A percentile compares a stretch with the other conserved stretches of the same genome.
Conservation (phyloP, 805 yeast species). For the Zygoascus ofunaensis region DNA sequence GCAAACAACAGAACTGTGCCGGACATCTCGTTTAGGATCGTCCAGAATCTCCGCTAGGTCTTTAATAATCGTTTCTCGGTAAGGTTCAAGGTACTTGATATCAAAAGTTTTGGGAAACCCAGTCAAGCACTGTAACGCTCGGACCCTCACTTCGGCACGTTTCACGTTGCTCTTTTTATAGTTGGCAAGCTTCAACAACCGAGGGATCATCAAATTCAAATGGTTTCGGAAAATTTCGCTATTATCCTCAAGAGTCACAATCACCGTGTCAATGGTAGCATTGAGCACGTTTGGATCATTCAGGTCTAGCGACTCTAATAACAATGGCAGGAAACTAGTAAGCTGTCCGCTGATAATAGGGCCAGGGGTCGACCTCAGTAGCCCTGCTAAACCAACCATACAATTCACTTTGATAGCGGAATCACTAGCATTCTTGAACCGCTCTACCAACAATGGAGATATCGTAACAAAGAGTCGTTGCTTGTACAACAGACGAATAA, state of each 20-base stretch:
- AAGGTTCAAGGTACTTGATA: slow-evolving; percentile 40
- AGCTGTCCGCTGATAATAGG: slow-evolving; percentile 59
- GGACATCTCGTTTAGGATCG: slow-evolving; percentile 63
- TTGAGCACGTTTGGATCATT: slow-evolving; percentile 40
- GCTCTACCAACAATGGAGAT: slow-evolving; percentile 46
- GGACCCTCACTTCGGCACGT: slow-evolving; percentile 40
- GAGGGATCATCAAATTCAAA: slow-evolving; percentile 48
- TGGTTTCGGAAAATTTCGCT: slow-evolving; percentile 45
- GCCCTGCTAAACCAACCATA: slow-evolving; percentile 55
- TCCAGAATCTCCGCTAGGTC: slow-evolving; percentile 49
- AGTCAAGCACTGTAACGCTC: slow-evolving; percentile 51
- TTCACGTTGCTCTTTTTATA: slow-evolving; percentile 20
- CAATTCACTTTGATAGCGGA: slow-evolving; percentile 38
- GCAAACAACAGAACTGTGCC: slow-evolving; percentile 69
- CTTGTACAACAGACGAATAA: slow-evolving; percentile 62
- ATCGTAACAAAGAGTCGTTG: slow-evolving; percentile 64
- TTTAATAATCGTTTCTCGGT: slow-evolving; percentile 39
- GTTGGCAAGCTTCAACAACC: slow-evolving; percentile 33
- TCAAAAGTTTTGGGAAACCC: slow-evolving; percentile 34
- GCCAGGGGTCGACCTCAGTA: slow-evolving; percentile 56
- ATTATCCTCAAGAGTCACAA: slow-evolving; percentile 47
- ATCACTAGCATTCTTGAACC: slow-evolving; percentile 29
- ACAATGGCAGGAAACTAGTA: slow-evolving; percentile 55
- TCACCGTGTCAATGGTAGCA: slow-evolving; percentile 54
- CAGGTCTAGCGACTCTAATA: slow-evolving; percentile 53